Evolutionary conservation across 208 protist genomes (phyloP), one percentile per base, ranked within the genome.

Genomic region (Phytomonas serpens): DNA sequence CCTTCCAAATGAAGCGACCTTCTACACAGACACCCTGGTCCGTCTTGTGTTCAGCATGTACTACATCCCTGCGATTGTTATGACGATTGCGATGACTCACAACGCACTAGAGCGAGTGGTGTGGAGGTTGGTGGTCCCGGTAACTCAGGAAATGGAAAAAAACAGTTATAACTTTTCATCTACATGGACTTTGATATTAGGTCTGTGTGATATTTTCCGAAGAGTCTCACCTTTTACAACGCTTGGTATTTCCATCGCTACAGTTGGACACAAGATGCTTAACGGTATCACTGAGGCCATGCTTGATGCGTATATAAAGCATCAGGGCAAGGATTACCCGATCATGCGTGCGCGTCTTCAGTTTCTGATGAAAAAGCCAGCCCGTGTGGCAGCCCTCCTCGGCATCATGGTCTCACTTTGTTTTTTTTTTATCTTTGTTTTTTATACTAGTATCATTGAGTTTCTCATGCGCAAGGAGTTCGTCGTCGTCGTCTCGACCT

Each of bases 21-120:
- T 90, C n/a, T 95, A 91, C 78, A 72, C 82, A 4, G 88, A 89
- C 75, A 79, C 78, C 19, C 64, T 89, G 14, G 68, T 93, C 9
- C 87, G 90, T 10, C 74, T 81, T 16, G 61, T 93, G 32, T 93
- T 95, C 72, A 77, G 78, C 32, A 31, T 90, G 14, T 95, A 93
- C 75, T 88, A 93, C 75, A 72, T 95, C 36, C 87, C 90, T 27
- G 73, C 78, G 42, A 76, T 95, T 2, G 80, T 75, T 2, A 71
- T 93, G 30, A 74, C 87, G 37, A 16, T 93, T 29, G 83, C 88
- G 7, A 69, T 92, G 34, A 95, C 90, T 33, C 90, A 95, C 74
- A 91, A 85, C 66, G 86, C 78, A 5, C 79, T 95, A 67, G 77
- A 92, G 81, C 84, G 85, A 27, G 82, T 95, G 69, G 90, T 93